Evolutionary conservation across 106 monocot genomes (phyloP).

Genomic region (Phalaenopsis aphrodite): DNA sequence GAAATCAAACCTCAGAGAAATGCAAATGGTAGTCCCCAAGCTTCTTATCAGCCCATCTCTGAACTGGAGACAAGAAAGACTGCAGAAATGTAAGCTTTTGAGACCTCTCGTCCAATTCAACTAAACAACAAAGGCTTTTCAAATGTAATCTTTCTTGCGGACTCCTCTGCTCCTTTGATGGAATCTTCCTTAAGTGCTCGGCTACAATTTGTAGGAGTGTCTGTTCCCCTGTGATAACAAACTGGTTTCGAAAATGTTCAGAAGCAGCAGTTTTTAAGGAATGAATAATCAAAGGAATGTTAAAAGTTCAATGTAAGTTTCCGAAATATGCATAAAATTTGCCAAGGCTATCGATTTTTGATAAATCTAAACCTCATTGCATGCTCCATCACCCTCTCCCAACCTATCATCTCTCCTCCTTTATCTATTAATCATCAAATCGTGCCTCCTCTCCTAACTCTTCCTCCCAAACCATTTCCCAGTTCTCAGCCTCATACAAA

Average conservation of each 20-base stretch:
- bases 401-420: too few species aligned
- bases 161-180: conserved; percentile 82
- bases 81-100: conserved; percentile 67
- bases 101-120: conserved; percentile 54
- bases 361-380: background rate
- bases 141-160: conserved; percentile 90
- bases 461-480: too few species aligned
- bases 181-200: conserved; percentile 78
- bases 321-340: background rate
- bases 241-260: conserved; percentile 35
- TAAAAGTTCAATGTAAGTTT: background rate
- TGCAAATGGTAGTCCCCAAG: conserved; percentile 79
- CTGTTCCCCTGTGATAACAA: conserved; percentile 78
- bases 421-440: too few species aligned
- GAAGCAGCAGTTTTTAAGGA: background rate
- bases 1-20: conserved; percentile 66
- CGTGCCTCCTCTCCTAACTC: too few species aligned
- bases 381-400: too few species aligned
- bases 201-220: conserved; percentile 45
- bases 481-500: too few species aligned
- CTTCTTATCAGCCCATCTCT: conserved; percentile 85
- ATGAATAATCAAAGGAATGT: background rate
- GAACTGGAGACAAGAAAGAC: conserved; percentile 69
- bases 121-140: conserved; percentile 63
- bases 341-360: background rate